Conservation (phyloP, 2,329 filamentous ascomycete species). For the Neonectria punicea region DNA sequence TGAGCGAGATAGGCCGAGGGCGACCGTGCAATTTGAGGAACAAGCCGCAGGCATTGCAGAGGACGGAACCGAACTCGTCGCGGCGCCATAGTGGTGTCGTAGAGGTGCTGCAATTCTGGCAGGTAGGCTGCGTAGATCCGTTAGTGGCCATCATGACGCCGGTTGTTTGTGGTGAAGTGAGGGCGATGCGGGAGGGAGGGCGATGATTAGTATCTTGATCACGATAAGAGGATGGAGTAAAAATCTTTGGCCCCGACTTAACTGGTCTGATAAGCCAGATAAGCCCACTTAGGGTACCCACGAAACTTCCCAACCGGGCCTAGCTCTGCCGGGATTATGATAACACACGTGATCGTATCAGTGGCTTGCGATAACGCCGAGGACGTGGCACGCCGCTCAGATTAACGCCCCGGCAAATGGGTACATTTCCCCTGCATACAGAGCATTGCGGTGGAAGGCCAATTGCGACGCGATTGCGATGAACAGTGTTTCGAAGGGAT, state of each 20-base stretch:
- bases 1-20: conserved; percentile 92
- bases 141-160: conserved; percentile 64
- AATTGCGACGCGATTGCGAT: conserved; percentile 19
- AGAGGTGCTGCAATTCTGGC: conserved; percentile 94
- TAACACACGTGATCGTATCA: conserved; percentile 47
- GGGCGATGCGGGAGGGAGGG: conserved; percentile 42
- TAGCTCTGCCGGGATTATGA: conserved; percentile 38
- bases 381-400: conserved; percentile 15
- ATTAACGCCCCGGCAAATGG: conserved; percentile 21
- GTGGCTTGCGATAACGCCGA: conserved; percentile 35
- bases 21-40: conserved; percentile 97
- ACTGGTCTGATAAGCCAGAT: conserved; percentile 51
- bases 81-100: conserved; percentile 97
- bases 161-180: conserved; percentile 49
- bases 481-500: conserved; percentile 18
- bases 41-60: conserved; percentile 98
- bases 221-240: conserved; percentile 53
- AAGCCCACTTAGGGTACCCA: conserved; percentile 39
- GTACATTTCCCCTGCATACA: conserved; percentile 9
- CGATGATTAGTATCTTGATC: conserved; percentile 50
- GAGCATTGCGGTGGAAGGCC: conserved; percentile 10
- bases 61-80: conserved; percentile 93
- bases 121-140: conserved; percentile 85
- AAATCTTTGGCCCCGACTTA: conserved; percentile 47
- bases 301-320: conserved; percentile 26